Evolutionary conservation across 2,329 filamentous ascomycete genomes (phyloP), one percentile per base, ranked within the genome.

Genomic region (Diaporthe nobilis): DNA sequence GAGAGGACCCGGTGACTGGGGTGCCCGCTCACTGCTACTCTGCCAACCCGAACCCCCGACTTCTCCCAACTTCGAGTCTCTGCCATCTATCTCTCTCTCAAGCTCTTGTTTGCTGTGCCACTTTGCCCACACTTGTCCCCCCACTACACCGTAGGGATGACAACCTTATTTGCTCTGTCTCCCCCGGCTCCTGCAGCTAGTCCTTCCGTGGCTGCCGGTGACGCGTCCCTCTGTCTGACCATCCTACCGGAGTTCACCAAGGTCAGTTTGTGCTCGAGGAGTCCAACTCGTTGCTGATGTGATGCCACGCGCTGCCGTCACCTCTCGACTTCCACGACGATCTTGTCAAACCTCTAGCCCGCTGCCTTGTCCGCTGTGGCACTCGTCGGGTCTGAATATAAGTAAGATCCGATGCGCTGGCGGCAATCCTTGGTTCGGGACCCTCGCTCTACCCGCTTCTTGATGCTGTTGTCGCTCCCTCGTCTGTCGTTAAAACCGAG

Each of bases 141-240:
- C 67, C 49, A 63, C 73, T 7, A 53, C 25, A 53, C 7, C 31
- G 13, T n/a, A 44, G 63, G 55, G 22, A 58, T 39, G 28, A 61
- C 70, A 75, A 57, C 53, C 72, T 72, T 51, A 76, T 76, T 79
- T 76, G 74, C 57, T 44, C 57, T 72, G 44, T 51, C 5, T 47
- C 42, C 13, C 31, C 55, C 34, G 51, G 53, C 53, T 74, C 7
- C 37, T 57, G 31, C 47, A 57, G 58, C 28, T 44, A 20, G 22
- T n/a, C 31, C 49, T 55, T 74, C 75, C 74, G 76, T 65, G 75
- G 67, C 57, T 78, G 76, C 77, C 77, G 79, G 78, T 81, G 76
- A 81, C 79, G 80, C 79, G 79, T 78, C 78, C 75, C 68, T 53
- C 25, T 8, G 31, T 34, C 37, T 60, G 42, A 68, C 65, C 65